A percentile compares a stretch with the other conserved stretches of the same genome.
These are phyloP conservation scores for Syncephalastrum contaminatum DNA, from an alignment of 371 early-diverging fungal species.

Conservation along the genomic window DNA sequence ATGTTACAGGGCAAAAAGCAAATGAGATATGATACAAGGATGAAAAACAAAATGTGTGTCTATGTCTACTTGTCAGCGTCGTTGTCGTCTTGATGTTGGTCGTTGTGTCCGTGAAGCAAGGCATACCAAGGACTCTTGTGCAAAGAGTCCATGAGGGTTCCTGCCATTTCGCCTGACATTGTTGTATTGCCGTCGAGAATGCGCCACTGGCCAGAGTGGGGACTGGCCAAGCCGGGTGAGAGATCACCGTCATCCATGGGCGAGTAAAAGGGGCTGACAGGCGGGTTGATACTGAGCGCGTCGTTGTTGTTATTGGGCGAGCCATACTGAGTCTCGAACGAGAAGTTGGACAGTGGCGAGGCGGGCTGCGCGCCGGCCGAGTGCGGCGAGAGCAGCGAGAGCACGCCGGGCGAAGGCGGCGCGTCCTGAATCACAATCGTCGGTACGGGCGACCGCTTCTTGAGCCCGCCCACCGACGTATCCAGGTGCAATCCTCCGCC, in stretches of 20 bases:
- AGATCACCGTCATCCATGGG: slow-evolving; percentile 20
- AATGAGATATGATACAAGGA: too few relatives aligned
- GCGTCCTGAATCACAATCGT: slow-evolving; percentile 38
- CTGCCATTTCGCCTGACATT: slow-evolving; percentile 37
- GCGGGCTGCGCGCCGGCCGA: slow-evolving; percentile 10
- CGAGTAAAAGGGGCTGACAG: slow-evolving; percentile 17
- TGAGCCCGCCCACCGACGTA: slow-evolving; percentile 8
- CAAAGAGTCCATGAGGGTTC: slow-evolving; percentile 32
- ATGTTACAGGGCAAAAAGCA: too few relatives aligned
- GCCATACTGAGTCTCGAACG: slow-evolving; percentile 22
- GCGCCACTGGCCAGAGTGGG: slow-evolving; percentile 23
- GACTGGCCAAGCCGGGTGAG: slow-evolving; percentile 6
- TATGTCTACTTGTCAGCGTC: too few relatives aligned
- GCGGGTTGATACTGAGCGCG: slow-evolving; percentile 22
- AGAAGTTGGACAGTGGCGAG: slow-evolving; percentile 37
- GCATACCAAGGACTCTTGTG: slow-evolving; percentile 32
- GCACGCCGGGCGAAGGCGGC: slow-evolving; percentile 12
- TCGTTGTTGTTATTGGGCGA: slow-evolving; percentile 16
- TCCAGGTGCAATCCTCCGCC: slow-evolving; percentile 10
- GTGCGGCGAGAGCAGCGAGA: slow-evolving; percentile 7
- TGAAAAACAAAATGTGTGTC: too few relatives aligned
- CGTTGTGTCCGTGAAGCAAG: too few relatives aligned
- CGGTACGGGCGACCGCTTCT: slow-evolving; percentile 24
- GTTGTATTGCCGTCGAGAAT: slow-evolving; percentile 29
- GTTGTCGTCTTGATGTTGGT: too few relatives aligned